Conservation (phyloP, 352 stramenopile species). For the Phytophthora quininea region DNA sequence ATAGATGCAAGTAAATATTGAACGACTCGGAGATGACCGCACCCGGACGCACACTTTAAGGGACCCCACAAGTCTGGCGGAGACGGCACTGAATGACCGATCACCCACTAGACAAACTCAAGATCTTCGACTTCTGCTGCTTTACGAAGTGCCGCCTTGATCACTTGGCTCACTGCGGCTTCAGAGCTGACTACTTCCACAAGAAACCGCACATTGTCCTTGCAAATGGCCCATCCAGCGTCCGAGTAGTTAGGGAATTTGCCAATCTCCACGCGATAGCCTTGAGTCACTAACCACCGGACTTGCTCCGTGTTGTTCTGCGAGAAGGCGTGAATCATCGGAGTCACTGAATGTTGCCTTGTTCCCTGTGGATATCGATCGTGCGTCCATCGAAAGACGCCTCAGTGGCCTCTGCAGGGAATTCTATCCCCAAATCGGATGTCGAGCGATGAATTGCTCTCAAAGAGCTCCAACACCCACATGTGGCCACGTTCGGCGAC, state of each 20-base stretch:
- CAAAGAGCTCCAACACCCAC: slow-evolving; percentile 3
- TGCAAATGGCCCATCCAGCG: background rate
- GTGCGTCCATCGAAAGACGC: background rate
- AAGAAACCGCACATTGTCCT: background rate
- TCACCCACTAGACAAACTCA: background rate
- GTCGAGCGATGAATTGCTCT: background rate
- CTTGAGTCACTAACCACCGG: background rate
- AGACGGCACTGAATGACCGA: background rate
- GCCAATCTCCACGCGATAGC: background rate
- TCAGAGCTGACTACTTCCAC: background rate
- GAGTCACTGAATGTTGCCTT: too few relatives aligned
- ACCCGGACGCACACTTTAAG: too few relatives aligned
- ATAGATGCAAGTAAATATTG: background rate
- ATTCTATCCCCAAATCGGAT: background rate
- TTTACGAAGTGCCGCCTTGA: background rate
- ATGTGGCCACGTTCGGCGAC: background rate
- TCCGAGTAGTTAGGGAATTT: background rate
- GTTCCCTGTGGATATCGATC: too few relatives aligned
- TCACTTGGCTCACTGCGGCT: background rate
- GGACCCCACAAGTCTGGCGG: background rate
- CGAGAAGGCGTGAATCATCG: background rate
- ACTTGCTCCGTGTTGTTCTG: background rate
- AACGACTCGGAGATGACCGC: background rate
- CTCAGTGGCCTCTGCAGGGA: background rate
- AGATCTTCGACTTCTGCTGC: background rate